Conservation (phyloP, 441 rosid species). For the Populus trichocarpa region DNA sequence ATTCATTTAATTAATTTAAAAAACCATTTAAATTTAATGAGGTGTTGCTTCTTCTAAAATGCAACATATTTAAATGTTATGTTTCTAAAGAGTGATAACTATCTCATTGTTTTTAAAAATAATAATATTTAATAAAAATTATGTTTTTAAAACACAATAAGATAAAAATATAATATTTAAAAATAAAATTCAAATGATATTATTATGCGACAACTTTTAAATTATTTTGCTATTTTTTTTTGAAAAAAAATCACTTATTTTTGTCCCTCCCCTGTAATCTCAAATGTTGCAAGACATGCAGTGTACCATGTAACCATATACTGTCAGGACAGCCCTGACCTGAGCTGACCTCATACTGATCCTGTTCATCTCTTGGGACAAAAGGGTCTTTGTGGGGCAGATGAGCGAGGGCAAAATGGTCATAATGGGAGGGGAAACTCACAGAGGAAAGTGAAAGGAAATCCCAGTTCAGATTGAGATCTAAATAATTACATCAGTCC, state of each 20-base stretch:
- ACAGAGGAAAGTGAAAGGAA: slow-evolving; percentile 19
- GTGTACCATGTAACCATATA: not conserved
- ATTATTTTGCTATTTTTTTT: too few species aligned
- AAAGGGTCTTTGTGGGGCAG: slow-evolving; percentile 12
- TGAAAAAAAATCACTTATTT: not conserved
- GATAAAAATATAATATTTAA: too few species aligned
- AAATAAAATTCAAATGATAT: too few species aligned
- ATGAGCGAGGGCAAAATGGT: slow-evolving; percentile 32
- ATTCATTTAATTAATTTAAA: too few species aligned
- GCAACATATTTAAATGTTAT: too few species aligned
- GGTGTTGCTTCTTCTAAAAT: too few species aligned
- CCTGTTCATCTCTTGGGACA: not conserved
- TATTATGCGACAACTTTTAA: too few species aligned
- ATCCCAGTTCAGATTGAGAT: slow-evolving; percentile 79
- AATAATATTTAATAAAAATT: too few species aligned
- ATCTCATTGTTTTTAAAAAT: too few species aligned
- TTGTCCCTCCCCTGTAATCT: not conserved
- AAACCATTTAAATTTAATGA: too few species aligned
- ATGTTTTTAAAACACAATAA: too few species aligned
- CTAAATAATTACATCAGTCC: slow-evolving; percentile 37
- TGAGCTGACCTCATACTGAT: not conserved
- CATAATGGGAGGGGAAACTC: slow-evolving; percentile 19
- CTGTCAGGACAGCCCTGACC: not conserved
- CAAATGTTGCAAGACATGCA: not conserved
- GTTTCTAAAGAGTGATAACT: too few species aligned